Percentiles rank a stretch among this genome's conserved stretches.
Evolutionary conservation across 148 eudicot genomes (phyloP).

Genomic region (Beta vulgaris): DNA sequence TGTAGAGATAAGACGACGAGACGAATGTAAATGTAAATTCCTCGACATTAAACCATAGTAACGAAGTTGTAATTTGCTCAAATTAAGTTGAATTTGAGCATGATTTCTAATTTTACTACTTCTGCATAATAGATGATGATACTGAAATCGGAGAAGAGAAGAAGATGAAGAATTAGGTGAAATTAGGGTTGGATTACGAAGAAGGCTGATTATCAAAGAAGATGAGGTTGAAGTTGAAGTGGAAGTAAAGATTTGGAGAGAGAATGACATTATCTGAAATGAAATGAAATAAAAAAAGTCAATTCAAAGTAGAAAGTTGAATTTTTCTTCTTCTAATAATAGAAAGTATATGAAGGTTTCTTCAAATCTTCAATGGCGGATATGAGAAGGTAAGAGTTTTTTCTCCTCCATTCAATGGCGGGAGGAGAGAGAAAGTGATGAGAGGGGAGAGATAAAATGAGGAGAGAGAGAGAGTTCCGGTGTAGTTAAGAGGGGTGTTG

Average conservation of each 20-base stretch:
- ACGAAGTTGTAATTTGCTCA: too few relatives aligned
- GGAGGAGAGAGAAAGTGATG: neutral
- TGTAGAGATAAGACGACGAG: neutral
- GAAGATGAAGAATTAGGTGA: slow-evolving; percentile 17
- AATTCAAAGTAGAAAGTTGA: neutral
- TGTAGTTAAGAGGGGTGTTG: too few relatives aligned
- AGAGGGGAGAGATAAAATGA: too few relatives aligned
- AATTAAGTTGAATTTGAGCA: neutral
- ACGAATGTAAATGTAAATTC: neutral
- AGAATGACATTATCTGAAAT: neutral
- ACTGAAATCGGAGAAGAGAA: neutral
- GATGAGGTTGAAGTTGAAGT: slow-evolving; percentile 4
- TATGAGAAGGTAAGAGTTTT: neutral
- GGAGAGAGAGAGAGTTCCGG: too few relatives aligned
- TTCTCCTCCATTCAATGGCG: neutral
- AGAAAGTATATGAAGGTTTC: neutral
- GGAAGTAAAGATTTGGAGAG: neutral
- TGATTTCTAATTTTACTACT: neutral
- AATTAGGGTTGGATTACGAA: slow-evolving; percentile 5
- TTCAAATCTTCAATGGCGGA: neutral
- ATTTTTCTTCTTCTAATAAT: neutral
- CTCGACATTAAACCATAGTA: neutral
- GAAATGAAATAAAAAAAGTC: neutral
- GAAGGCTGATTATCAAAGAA: neutral
- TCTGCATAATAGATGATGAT: neutral